Conservation (phyloP, 1,284 basidiomycete species). For the Flammula alnicola region DNA sequence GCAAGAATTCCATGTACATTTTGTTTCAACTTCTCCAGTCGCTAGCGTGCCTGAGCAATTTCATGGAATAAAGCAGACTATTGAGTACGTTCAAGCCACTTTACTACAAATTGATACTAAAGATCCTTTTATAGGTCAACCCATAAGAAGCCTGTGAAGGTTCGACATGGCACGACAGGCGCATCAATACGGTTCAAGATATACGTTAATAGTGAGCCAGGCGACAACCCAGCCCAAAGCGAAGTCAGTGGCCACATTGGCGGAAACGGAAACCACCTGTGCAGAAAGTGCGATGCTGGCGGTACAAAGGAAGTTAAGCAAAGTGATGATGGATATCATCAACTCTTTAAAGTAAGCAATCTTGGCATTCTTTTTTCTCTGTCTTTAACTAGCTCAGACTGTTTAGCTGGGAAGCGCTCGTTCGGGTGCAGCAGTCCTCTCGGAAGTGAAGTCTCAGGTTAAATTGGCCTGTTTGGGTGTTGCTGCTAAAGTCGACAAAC, state of each 20-base stretch:
- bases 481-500: constrained; percentile 19
- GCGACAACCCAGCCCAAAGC: constrained; percentile 41
- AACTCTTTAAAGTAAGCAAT: constrained; percentile 23
- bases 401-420: constrained; percentile 8
- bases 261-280: constrained; percentile 30
- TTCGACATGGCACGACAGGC: constrained; percentile 23
- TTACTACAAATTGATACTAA: neutral
- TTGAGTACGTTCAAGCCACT: constrained; percentile 25
- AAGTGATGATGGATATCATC: constrained; percentile 29
- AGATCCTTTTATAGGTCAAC: constrained; percentile 22
- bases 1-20: no score
- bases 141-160: constrained; percentile 29
- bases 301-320: constrained; percentile 30
- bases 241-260: constrained; percentile 35
- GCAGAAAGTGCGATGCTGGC: constrained; percentile 36
- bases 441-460: no score
- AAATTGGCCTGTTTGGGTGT: constrained; percentile 24
- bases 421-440: constrained; percentile 3
- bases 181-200: constrained; percentile 24
- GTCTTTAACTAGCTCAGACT: constrained; percentile 1
- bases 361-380: neutral
- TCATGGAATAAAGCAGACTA: no score
- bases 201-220: constrained; percentile 27
- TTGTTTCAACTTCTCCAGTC: no score
- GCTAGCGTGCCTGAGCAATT: no score